These are phyloP conservation scores for Apiospora pterosperma DNA, from an alignment of 2,329 filamentous ascomycete genomes.

Conservation along the genomic window DNA sequence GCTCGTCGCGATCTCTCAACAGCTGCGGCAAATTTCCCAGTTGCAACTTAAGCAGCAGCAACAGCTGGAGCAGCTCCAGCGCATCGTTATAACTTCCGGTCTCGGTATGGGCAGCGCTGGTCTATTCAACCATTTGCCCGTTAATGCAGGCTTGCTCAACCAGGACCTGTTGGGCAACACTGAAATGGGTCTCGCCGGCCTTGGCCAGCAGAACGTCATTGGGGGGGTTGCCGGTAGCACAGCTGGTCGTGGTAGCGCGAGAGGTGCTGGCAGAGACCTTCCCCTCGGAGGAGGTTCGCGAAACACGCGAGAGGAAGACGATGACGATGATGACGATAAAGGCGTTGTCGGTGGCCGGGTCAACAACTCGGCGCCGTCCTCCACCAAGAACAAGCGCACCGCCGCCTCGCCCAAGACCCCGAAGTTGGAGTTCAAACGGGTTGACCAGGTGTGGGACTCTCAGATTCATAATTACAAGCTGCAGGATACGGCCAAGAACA, in stretches of 20 bases:
- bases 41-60: background rate
- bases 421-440: conserved; percentile 43
- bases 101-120: background rate
- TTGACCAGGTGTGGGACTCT: conserved; percentile 53
- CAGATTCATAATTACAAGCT: conserved; percentile 49
- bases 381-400: background rate
- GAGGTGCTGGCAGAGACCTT: background rate
- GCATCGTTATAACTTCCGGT: background rate
- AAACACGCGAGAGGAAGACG: too few species aligned
- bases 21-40: background rate
- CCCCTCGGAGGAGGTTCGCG: background rate
- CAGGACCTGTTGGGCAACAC: background rate
- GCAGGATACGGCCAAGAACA: conserved; percentile 48
- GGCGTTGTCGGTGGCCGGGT: background rate
- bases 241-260: background rate
- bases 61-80: background rate
- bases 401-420: background rate
- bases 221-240: background rate
- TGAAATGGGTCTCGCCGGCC: background rate
- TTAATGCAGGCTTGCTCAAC: background rate
- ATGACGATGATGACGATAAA: background rate
- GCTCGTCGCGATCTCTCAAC: background rate
- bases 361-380: too few species aligned
- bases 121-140: background rate
- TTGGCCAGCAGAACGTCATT: background rate